Evolutionary conservation across 306 rosid species (phyloP).

Genomic region (Benincasa hispida): DNA sequence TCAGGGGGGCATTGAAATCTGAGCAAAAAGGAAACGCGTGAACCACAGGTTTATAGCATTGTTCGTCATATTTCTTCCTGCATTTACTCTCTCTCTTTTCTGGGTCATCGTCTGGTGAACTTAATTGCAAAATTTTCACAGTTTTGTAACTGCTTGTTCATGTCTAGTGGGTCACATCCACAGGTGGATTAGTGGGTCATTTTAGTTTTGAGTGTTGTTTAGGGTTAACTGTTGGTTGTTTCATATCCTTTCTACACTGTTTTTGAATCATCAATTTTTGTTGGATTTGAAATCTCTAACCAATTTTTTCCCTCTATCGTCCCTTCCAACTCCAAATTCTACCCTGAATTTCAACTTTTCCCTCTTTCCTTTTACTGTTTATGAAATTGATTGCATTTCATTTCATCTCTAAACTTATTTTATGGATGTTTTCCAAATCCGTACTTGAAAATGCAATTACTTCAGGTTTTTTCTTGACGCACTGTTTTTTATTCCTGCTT

Average conservation of each 20-base stretch:
- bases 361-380: background rate
- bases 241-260: background rate
- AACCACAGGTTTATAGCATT: constrained; percentile 23
- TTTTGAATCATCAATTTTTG: background rate
- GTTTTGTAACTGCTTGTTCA: constrained; percentile 33
- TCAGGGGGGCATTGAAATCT: constrained; percentile 10
- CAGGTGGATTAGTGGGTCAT: constrained; percentile 21
- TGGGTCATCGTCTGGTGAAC: background rate
- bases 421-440: background rate
- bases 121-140: constrained; percentile 2
- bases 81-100: background rate
- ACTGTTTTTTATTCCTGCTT: background rate
- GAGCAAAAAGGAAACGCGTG: constrained; percentile 8
- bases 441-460: background rate
- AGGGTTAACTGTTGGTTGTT: background rate
- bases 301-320: background rate
- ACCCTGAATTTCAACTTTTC: background rate
- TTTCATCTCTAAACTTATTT: background rate
- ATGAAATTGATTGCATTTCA: background rate
- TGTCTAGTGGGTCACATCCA: constrained; percentile 55
- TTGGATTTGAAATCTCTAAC: background rate
- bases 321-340: background rate
- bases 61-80: constrained; percentile 11
- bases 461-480: background rate
- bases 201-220: constrained; percentile 9